Conservation (phyloP, 768 basidiomycete species). For the Collybia sordida region DNA sequence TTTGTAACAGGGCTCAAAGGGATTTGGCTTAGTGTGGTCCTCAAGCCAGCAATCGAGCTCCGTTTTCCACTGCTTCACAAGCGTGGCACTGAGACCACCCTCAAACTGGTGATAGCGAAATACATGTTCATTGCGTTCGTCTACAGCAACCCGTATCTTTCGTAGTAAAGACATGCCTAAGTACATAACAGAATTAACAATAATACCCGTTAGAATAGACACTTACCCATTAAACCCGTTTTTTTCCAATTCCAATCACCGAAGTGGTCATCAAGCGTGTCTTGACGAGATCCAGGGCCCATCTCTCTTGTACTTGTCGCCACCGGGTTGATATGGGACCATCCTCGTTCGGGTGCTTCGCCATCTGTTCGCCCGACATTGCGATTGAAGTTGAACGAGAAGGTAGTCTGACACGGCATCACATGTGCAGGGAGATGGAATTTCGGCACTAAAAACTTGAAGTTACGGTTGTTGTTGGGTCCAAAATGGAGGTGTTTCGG, state of each 20-base stretch:
- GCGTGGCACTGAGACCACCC: background rate
- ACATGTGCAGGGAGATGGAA: slow-evolving; percentile 27
- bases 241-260: no score
- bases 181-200: no score
- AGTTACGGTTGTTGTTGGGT: background rate
- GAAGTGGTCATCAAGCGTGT: background rate
- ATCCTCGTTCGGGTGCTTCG: slow-evolving; percentile 29
- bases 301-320: background rate
- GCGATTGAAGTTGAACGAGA: slow-evolving; percentile 17
- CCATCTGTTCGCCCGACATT: slow-evolving; percentile 31
- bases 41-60: background rate
- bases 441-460: slow-evolving; percentile 19
- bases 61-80: background rate
- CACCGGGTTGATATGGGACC: slow-evolving; percentile 27
- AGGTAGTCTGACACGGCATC: slow-evolving; percentile 16
- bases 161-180: background rate
- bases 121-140: background rate
- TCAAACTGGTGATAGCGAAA: background rate
- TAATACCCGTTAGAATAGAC: no score
- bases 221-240: background rate
- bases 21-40: background rate
- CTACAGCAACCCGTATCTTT: background rate
- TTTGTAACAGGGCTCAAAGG: background rate
- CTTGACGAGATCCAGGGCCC: background rate
- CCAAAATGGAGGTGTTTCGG: background rate